Base-by-base conservation (phyloP, 2,329 filamentous ascomycete genomes). In the Bertia moriformis region DNA sequence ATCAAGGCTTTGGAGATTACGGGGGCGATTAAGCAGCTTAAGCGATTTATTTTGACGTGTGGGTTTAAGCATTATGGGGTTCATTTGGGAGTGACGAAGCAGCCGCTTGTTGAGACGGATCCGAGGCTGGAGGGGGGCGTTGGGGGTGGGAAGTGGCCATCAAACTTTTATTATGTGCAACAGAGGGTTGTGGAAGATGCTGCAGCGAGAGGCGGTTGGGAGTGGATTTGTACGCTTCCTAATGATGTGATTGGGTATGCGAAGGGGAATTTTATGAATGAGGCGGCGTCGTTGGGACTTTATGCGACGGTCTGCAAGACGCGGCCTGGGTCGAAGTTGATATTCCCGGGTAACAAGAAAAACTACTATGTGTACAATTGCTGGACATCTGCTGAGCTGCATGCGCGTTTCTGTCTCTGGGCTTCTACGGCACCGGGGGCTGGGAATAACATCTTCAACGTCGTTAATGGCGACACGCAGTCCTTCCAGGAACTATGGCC, bases 401-500 rank as follows among this genome's bases (percentile, higher is more conserved):
- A 54, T 41, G 51, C 48, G 1, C 36, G 49, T 4, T 57, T 58
- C 37, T 54, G 49, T 35, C 37, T 46, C 14, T 58, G 52, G 54
- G 54, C 51, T 1, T 54, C 51, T 3, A 40, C 51, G 13, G 52
- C 52, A 19, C 50, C 55, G 2, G 46, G 49, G 3, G 54, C 56
- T 1, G 54, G 46, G 4, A 59, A 62, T 41, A 47, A 65, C 40
- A 58, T 56, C 2, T 63, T 63, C 50, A 63, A 63, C 43, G 53
- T 61, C 4, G 49, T 57, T 30, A 63, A 64, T 36, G 61, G 60
- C 30, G 60, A 65, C 41, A 46, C 50, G 1, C 53, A 61, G 43
- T 57, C 49, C 40, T 64, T 59, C 58, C 55, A 61, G 45, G 55
- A 57, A 38, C 43, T 65, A 42, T 65, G 60, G 60, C 61, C 63